A percentile compares a stretch with the other conserved stretches of the same genome.
phyloP scores from a whole-genome alignment of 352 stramenopile species.

The Globisporangium spiculum region DNA sequence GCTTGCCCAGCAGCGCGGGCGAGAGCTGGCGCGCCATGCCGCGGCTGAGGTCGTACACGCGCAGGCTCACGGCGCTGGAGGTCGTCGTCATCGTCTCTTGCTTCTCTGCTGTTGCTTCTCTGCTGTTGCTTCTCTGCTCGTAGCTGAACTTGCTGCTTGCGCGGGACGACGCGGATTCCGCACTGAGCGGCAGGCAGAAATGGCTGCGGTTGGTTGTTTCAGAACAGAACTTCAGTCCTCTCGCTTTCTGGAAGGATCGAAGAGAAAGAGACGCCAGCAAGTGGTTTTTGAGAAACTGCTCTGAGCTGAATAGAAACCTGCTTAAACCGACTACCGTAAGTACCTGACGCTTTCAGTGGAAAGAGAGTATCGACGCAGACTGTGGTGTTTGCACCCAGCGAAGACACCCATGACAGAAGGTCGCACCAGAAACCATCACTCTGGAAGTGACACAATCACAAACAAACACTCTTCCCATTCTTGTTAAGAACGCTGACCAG shows the following conservation, averaged over 20 bases:
- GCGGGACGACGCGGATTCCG: not conserved
- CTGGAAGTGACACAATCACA: too few species aligned
- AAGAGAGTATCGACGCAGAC: too few species aligned
- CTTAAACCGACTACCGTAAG: too few species aligned
- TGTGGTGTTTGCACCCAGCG: too few species aligned
- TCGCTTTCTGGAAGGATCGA: not conserved
- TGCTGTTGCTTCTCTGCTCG: not conserved
- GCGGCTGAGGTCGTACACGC: conserved; percentile 95
- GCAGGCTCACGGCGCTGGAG: conserved; percentile 64
- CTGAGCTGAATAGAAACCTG: too few species aligned
- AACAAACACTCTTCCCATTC: too few species aligned
- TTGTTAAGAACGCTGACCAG: too few species aligned
- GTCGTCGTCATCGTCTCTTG: not conserved
- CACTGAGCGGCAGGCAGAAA: not conserved
- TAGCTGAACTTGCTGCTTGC: not conserved
- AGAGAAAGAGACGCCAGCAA: not conserved
- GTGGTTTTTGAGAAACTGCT: too few species aligned
- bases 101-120: not conserved
- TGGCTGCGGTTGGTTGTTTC: too few species aligned
- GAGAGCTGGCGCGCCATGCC: conserved; percentile 90
- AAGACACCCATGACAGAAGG: too few species aligned
- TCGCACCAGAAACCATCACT: too few species aligned
- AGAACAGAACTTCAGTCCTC: not conserved
- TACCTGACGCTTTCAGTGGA: too few species aligned
- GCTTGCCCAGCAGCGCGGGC: conserved; percentile 87